Percentiles rank a stretch among this genome's conserved stretches.
These are phyloP conservation scores for Juglanconis oblonga DNA, from an alignment of 2,329 filamentous ascomycete genomes.

Conservation along the genomic window DNA sequence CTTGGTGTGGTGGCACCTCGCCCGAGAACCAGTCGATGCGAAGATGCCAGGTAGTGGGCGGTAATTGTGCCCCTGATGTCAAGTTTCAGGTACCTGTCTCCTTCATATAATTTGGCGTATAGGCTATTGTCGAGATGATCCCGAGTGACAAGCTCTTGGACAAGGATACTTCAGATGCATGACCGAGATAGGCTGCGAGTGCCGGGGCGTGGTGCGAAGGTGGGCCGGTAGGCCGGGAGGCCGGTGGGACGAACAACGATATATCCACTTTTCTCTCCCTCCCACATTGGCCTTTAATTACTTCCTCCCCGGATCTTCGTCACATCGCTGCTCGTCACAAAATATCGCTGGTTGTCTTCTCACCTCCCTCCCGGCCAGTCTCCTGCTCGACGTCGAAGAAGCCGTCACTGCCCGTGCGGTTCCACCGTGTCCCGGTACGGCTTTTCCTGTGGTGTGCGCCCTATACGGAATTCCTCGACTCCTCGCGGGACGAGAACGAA, in stretches of 20 bases:
- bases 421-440: neutral
- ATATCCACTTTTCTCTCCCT: neutral
- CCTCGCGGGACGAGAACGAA: neutral
- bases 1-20: neutral
- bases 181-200: neutral
- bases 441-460: neutral
- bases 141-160: neutral
- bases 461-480: neutral
- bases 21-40: neutral
- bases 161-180: neutral
- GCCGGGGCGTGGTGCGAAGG: neutral
- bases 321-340: neutral
- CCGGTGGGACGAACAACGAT: neutral
- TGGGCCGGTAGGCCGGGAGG: neutral
- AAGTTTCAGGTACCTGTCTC: neutral
- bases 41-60: neutral
- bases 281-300: neutral
- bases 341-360: neutral
- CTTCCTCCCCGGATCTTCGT: neutral
- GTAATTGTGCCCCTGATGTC: neutral
- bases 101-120: neutral
- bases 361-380: neutral
- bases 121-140: neutral
- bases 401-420: neutral
- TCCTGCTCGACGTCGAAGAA: neutral